Percentiles rank a stretch among this genome's conserved stretches.
Conservation (phyloP, 208 protist genomes). For the Angomonas ambiguus region DNA sequence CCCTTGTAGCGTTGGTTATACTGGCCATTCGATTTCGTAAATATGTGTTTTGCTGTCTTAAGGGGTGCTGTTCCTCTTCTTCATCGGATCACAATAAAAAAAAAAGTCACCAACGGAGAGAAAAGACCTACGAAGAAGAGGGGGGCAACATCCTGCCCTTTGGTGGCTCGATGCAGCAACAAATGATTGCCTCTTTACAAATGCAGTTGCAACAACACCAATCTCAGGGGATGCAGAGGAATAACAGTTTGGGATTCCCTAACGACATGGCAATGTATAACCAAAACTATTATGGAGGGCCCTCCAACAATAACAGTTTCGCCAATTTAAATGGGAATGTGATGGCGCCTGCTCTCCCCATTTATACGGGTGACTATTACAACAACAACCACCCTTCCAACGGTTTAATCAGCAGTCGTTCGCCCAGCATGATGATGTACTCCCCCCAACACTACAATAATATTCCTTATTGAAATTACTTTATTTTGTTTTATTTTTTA, state of each 20-base stretch:
- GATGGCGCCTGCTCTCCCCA: background rate
- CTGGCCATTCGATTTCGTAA: constrained; percentile 24
- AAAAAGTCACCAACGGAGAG: background rate
- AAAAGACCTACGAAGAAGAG: background rate
- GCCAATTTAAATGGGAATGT: background rate
- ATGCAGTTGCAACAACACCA: background rate
- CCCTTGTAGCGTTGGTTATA: constrained; percentile 14
- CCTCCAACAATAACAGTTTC: too few species aligned
- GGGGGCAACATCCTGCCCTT: background rate
- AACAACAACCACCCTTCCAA: background rate
- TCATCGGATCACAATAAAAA: background rate
- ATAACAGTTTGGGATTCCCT: too few species aligned
- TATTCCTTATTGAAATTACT: background rate
- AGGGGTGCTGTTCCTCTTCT: background rate
- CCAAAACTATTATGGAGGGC: too few species aligned
- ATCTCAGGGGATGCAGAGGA: background rate
- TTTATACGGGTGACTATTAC: background rate
- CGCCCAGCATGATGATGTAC: background rate
- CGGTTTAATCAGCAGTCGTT: background rate
- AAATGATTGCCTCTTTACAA: background rate
- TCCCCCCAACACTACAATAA: background rate
- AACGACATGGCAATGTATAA: too few species aligned
- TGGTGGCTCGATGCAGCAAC: constrained; percentile 5
- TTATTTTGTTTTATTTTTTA: constrained; percentile 8
- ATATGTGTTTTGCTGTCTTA: constrained; percentile 23